phyloP scores from a whole-genome alignment of 192 early-diverging fungal genomes.

The Coemansia sp. region DNA sequence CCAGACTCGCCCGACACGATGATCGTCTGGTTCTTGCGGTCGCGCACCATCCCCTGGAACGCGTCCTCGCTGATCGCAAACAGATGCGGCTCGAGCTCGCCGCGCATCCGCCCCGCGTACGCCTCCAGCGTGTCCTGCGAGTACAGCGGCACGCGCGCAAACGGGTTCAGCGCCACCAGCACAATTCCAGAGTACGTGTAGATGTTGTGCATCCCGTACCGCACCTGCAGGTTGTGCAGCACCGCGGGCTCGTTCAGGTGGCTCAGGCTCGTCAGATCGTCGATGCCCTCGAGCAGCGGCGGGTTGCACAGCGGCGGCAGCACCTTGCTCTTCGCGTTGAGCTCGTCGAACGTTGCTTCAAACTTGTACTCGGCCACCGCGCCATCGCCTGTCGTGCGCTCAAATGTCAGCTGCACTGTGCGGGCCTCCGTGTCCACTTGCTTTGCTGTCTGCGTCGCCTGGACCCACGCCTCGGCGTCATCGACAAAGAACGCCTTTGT shows the following conservation, averaged over 20 bases:
- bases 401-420: no score
- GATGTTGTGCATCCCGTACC: constrained; percentile 88
- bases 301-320: constrained; percentile 94
- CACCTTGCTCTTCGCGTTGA: no score
- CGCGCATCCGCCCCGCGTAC: constrained; percentile 48
- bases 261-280: constrained; percentile 88
- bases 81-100: constrained; percentile 96
- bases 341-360: no score
- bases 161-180: constrained; percentile 97
- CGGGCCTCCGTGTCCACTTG: no score
- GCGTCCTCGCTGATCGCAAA: constrained; percentile 99
- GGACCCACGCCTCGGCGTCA: no score
- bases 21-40: constrained; percentile 94
- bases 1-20: constrained; percentile 97
- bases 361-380: no score
- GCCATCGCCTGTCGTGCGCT: no score
- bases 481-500: no score
- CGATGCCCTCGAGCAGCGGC: constrained; percentile 78
- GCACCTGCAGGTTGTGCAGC: constrained; percentile 85
- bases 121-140: constrained; percentile 82
- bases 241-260: constrained; percentile 96
- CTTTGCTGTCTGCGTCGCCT: no score
- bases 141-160: constrained; percentile 80
- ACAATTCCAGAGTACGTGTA: constrained; percentile 99
- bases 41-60: constrained; percentile 89